Evolutionary conservation across 768 basidiomycete genomes (phyloP).

Genomic region (Panus rudis): DNA sequence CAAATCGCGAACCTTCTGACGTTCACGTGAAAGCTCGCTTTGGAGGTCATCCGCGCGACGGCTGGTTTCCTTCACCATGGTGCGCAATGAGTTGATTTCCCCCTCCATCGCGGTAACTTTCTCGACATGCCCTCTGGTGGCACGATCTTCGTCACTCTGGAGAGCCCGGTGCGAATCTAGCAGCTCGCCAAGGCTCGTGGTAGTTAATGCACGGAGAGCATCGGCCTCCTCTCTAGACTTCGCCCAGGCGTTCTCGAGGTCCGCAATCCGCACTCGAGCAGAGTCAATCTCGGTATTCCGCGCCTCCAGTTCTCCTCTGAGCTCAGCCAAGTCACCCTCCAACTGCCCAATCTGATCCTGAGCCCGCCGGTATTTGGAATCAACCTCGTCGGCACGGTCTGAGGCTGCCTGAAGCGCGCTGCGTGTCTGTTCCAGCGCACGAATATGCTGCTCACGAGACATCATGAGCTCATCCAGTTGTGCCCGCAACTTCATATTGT

Average conservation of each 20-base stretch:
- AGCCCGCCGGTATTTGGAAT: conserved; percentile 63
- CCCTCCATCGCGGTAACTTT: conserved; percentile 74
- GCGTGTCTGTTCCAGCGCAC: conserved; percentile 81
- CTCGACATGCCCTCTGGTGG: conserved; percentile 70
- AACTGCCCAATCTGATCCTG: conserved; percentile 62
- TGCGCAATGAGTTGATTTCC: conserved; percentile 68
- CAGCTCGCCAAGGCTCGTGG: conserved; percentile 77
- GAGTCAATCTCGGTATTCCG: conserved; percentile 68
- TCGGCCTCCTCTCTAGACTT: conserved; percentile 93
- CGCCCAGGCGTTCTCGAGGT: conserved; percentile 87
- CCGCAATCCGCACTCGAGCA: conserved; percentile 55
- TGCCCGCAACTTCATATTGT: conserved; percentile 52
- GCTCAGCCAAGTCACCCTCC: conserved; percentile 71
- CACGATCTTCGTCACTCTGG: conserved; percentile 75
- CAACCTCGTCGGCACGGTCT: conserved; percentile 71
- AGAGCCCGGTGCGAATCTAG: conserved; percentile 84
- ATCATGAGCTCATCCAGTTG: conserved; percentile 67
- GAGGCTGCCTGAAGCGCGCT: conserved; percentile 71
- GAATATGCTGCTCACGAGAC: conserved; percentile 78
- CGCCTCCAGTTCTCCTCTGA: conserved; percentile 76
- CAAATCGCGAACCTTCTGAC: conserved; percentile 52
- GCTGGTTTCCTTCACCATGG: conserved; percentile 73
- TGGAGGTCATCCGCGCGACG: conserved; percentile 67
- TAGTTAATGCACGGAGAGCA: conserved; percentile 79
- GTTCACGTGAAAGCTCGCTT: conserved; percentile 58